phyloP scores from a whole-genome alignment of 805 yeast species.

The Wickerhamomyces queroliae region DNA sequence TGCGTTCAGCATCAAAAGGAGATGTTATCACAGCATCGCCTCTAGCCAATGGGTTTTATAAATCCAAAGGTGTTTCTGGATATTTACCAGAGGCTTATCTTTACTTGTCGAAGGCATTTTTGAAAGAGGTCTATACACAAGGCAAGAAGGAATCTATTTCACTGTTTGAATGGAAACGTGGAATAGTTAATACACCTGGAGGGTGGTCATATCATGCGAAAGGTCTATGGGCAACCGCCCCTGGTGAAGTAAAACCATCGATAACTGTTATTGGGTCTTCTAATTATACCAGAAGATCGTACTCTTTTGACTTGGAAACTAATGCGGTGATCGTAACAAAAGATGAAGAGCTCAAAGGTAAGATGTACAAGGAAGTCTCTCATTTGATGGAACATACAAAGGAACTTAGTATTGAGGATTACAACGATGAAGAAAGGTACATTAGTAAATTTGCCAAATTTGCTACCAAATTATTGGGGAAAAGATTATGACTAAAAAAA shows the following conservation, averaged over 20 bases:
- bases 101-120: conserved; percentile 63
- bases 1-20: conserved; percentile 56
- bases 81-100: conserved; percentile 85
- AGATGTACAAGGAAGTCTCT: conserved; percentile 59
- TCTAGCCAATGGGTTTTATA: conserved; percentile 87
- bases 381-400: conserved; percentile 50
- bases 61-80: conserved; percentile 75
- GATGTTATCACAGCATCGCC: conserved; percentile 88
- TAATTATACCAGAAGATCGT: conserved; percentile 88
- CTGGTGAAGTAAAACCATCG: conserved; percentile 54
- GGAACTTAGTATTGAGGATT: conserved; percentile 53
- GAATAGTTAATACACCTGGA: conserved; percentile 67
- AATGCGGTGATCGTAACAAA: conserved; percentile 76
- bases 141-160: conserved; percentile 41
- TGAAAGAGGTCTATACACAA: conserved; percentile 40
- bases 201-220: conserved; percentile 99
- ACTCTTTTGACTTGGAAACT: conserved; percentile 80
- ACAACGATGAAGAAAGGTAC: conserved; percentile 52
- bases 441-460: conserved; percentile 58
- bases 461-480: conserved; percentile 61
- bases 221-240: conserved; percentile 78
- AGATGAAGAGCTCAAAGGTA: conserved; percentile 48
- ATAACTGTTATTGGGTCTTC: conserved; percentile 88
- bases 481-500: conserved; percentile 33
- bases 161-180: conserved; percentile 82